Evolutionary conservation across 2,329 filamentous ascomycete genomes (phyloP), one percentile per base, ranked within the genome.

Genomic region (Ceratocystis variospora): DNA sequence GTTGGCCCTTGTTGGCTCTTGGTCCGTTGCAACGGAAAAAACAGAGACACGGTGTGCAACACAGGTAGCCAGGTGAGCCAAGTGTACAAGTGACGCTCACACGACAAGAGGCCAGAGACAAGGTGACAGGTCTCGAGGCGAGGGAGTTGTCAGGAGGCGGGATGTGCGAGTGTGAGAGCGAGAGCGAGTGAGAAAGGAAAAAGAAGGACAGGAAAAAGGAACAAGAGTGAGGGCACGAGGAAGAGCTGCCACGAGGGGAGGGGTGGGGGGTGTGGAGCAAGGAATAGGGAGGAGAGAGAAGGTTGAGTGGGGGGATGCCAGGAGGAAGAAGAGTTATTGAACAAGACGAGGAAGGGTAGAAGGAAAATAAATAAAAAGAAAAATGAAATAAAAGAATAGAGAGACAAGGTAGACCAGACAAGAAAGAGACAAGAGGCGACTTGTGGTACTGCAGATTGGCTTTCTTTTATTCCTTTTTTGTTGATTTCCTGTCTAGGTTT

Each of bases 351-450:
- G 8, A 64, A 28, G 6, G 8, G 46, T 33, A n/a, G 31, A 53
- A 46, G 44, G 45, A 48, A 65, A 46, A 61, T 25, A 66, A 50
- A 61, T n/a, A 65, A 59, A 65, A 46, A 65, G 19, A 65, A 31
- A 65, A 46, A 45, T 28, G 25, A 50, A 45, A 31, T 44, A 64
- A 55, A 57, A 63, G 28, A 17, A 25, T 22, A 46, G 28, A 64
- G 33, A 53, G 44, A 37, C 46, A 64, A 64, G n/a, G 62, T 19
- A 28, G 10, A 15, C 53, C 28, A 15, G n/a, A 31, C 46, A 50
- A 50, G 33, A 57, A 19, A 50, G 33, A 48, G 28, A 48, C 19
- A 17, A n/a, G 37, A 61, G 45, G 63, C 57, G 57, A 66, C 37
- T 45, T 46, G 63, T 28, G 19, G 33, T 57, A 28, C 46, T 37